phyloP scores from a whole-genome alignment of 2,329 filamentous ascomycete genomes.

The Cladophialophora exuberans region DNA sequence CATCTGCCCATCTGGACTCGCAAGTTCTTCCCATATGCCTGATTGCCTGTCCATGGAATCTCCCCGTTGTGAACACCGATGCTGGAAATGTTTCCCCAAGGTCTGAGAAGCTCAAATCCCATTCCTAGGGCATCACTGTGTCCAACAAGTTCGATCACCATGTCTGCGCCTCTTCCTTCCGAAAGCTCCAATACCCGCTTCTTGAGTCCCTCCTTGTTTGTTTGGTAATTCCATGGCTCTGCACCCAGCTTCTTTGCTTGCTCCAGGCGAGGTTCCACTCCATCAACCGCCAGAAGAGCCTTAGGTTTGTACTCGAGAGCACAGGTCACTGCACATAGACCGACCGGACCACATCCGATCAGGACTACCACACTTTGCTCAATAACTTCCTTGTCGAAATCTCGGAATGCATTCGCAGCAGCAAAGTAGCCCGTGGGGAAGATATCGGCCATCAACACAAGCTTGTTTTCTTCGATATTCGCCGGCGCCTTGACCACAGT shows the following conservation, averaged over 20 bases:
- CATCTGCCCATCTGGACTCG: slow-evolving; percentile 76
- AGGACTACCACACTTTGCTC: slow-evolving; percentile 73
- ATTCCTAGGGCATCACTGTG: slow-evolving; percentile 68
- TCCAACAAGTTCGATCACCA: slow-evolving; percentile 79
- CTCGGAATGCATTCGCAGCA: slow-evolving; percentile 73
- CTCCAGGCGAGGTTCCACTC: slow-evolving; percentile 73
- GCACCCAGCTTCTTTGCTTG: slow-evolving; percentile 75
- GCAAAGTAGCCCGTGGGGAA: slow-evolving; percentile 86
- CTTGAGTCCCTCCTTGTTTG: slow-evolving; percentile 66
- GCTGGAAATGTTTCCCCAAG: slow-evolving; percentile 73
- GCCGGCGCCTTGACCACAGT: slow-evolving; percentile 76
- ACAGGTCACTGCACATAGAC: slow-evolving; percentile 79
- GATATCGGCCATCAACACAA: slow-evolving; percentile 91
- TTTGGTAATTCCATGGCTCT: slow-evolving; percentile 78
- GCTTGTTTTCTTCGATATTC: slow-evolving; percentile 70
- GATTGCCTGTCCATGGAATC: slow-evolving; percentile 67
- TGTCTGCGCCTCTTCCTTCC: slow-evolving; percentile 79
- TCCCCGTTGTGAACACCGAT: slow-evolving; percentile 77
- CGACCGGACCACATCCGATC: slow-evolving; percentile 83
- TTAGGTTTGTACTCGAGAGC: slow-evolving; percentile 75
- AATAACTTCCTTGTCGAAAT: slow-evolving; percentile 61
- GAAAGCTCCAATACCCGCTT: slow-evolving; percentile 74
- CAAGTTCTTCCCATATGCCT: slow-evolving; percentile 71
- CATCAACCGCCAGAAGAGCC: slow-evolving; percentile 77
- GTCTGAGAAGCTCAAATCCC: slow-evolving; percentile 71